Conservation (phyloP, 768 basidiomycete genomes). For the Punctularia strigosozonata region DNA sequence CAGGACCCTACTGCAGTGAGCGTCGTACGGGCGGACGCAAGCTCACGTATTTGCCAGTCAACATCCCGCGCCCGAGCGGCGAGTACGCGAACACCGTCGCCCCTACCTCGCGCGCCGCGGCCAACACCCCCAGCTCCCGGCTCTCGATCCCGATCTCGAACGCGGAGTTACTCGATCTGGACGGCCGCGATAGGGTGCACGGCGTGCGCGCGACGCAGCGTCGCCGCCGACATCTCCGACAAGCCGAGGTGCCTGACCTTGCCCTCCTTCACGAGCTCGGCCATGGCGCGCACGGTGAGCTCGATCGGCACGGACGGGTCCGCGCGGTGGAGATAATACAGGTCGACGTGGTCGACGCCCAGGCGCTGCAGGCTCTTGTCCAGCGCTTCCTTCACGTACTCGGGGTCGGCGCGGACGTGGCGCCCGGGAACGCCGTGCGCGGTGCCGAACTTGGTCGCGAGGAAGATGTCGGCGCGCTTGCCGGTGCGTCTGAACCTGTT, state of each 20-base stretch:
- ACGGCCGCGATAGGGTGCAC: conserved; percentile 20
- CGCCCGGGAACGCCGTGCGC: not conserved
- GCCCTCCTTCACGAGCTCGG: conserved; percentile 17
- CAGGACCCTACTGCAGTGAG: not conserved
- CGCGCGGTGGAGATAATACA: conserved; percentile 1
- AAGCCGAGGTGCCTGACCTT: conserved; percentile 25
- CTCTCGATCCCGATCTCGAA: conserved; percentile 22
- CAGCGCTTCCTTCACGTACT: not conserved
- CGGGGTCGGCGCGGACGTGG: not conserved
- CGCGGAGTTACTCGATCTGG: conserved; percentile 23
- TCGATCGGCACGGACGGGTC: conserved; percentile 15
- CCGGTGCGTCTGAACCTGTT: conserved; percentile 11
- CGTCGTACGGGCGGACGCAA: conserved; percentile 3
- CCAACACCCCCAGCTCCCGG: conserved; percentile 12
- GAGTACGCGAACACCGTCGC: conserved; percentile 23
- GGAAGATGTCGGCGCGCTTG: conserved; percentile 12
- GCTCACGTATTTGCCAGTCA: conserved; percentile 19
- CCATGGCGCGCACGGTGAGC: conserved; percentile 15
- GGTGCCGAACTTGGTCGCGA: conserved; percentile 15
- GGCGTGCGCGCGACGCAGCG: conserved; percentile 21
- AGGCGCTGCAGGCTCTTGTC: not conserved
- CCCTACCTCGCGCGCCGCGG: conserved; percentile 20
- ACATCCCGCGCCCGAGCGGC: conserved; percentile 21
- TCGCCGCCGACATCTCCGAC: conserved; percentile 20
- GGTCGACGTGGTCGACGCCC: not conserved